Evolutionary conservation across 352 stramenopile species (phyloP).

Genomic region (Phytophthora cajani): DNA sequence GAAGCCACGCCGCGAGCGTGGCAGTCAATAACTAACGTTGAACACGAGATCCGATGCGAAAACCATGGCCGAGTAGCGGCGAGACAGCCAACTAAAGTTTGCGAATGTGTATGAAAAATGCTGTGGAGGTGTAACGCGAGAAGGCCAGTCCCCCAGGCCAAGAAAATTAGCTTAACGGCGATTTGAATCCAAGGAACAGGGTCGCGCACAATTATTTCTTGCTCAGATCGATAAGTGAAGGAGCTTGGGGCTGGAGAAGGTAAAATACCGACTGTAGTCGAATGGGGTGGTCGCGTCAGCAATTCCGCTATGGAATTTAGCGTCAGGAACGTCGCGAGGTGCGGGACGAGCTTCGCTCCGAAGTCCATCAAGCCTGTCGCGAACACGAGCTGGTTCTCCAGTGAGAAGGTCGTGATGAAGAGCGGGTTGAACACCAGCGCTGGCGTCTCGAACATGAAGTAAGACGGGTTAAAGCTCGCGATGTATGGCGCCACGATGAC

Average conservation of each 20-base stretch:
- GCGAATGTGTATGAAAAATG: background rate
- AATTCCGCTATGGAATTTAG: background rate
- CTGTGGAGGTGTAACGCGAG: background rate
- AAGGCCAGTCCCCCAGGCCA: background rate
- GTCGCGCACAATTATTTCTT: background rate
- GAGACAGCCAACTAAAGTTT: background rate
- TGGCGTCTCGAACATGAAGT: background rate
- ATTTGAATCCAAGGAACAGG: background rate
- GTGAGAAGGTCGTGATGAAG: background rate
- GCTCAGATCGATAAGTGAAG: background rate
- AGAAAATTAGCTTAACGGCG: background rate
- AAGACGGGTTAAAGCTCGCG: background rate
- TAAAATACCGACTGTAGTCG: background rate
- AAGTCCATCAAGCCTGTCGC: slow-evolving; percentile 2
- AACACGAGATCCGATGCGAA: background rate
- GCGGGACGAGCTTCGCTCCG: background rate
- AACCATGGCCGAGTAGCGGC: background rate
- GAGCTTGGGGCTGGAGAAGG: background rate
- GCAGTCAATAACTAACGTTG: slow-evolving; percentile 7
- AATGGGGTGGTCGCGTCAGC: background rate
- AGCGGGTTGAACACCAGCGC: background rate
- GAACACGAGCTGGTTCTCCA: slow-evolving; percentile 1
- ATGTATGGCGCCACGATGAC: background rate
- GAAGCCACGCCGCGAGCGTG: background rate
- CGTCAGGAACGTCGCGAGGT: background rate